Evolutionary conservation across 148 eudicot genomes (phyloP).

Genomic region (Rhododendron molle): DNA sequence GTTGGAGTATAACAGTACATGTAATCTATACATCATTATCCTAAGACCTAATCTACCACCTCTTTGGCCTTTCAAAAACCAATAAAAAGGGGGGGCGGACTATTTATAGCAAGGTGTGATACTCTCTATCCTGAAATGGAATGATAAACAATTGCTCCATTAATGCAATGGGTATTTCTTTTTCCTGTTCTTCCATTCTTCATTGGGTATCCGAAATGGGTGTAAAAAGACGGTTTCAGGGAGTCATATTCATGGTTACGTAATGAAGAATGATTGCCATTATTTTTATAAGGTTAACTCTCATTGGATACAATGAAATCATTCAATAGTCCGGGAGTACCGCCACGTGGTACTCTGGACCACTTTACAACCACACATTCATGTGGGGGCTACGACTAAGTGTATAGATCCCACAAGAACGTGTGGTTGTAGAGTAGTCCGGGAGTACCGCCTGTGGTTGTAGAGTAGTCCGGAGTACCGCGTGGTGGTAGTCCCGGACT

Average conservation of each 20-base stretch:
- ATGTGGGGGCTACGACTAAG: too few species aligned
- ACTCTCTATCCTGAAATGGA: neutral
- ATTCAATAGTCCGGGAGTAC: too few species aligned
- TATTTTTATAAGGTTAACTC: neutral
- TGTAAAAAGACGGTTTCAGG: neutral
- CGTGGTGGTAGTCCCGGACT: too few species aligned
- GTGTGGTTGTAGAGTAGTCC: neutral
- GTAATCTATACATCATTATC: neutral
- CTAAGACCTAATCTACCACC: neutral
- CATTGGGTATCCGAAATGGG: neutral
- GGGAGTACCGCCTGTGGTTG: neutral
- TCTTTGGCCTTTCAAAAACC: neutral
- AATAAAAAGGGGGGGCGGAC: too few species aligned
- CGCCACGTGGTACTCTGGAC: too few species aligned
- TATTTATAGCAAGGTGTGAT: neutral
- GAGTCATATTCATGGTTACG: neutral
- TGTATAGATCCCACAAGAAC: too few species aligned
- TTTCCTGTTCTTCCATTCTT: too few species aligned
- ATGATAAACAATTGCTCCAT: constrained; percentile 6
- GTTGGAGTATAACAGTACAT: neutral
- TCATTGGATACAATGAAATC: neutral
- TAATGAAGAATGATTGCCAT: neutral
- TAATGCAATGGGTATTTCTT: neutral
- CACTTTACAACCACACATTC: too few species aligned
- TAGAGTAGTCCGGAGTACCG: neutral